These are phyloP conservation scores for Limnomonas spitsbergensis DNA, from an alignment of 139 green algal species.

Conservation along the genomic window DNA sequence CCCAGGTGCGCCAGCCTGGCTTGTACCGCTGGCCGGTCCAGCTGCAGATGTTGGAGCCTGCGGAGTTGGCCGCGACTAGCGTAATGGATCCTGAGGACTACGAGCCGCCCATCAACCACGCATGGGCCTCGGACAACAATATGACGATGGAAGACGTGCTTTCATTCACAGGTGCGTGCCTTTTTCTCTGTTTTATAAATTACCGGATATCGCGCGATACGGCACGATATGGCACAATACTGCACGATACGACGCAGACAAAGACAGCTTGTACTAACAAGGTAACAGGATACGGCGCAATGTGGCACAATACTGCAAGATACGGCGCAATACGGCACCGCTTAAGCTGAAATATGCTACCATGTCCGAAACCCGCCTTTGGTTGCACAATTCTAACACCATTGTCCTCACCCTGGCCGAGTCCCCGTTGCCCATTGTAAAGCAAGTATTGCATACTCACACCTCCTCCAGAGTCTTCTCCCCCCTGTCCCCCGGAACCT, in stretches of 20 bases:
- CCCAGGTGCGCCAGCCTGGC: too few relatives aligned
- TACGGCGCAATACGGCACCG: too few relatives aligned
- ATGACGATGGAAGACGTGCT: slow-evolving; percentile 26
- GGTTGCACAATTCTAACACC: too few relatives aligned
- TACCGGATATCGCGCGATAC: neutral
- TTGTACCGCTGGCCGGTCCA: slow-evolving; percentile 50
- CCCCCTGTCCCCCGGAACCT: too few relatives aligned
- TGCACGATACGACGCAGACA: neutral
- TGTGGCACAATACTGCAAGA: neutral
- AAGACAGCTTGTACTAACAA: too few relatives aligned
- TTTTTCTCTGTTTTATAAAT: slow-evolving; percentile 6
- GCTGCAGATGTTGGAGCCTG: slow-evolving; percentile 31
- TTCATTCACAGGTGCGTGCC: slow-evolving; percentile 3
- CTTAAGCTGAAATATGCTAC: too few relatives aligned
- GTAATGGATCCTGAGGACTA: slow-evolving; percentile 31
- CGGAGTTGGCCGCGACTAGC: neutral
- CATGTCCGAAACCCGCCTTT: too few relatives aligned
- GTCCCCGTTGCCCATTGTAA: too few relatives aligned
- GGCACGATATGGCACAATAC: slow-evolving; percentile 1
- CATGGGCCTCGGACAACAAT: slow-evolving; percentile 21
- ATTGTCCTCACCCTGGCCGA: too few relatives aligned
- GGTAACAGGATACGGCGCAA: too few relatives aligned
- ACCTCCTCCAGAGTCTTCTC: too few relatives aligned
- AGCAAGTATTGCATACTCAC: too few relatives aligned
- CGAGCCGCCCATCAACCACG: slow-evolving; percentile 31